A percentile compares a stretch with the other conserved stretches of the same genome.
These are phyloP conservation scores for Bathelium albidoporum DNA, from an alignment of 495 filamentous ascomycete species.

Conservation along the genomic window DNA sequence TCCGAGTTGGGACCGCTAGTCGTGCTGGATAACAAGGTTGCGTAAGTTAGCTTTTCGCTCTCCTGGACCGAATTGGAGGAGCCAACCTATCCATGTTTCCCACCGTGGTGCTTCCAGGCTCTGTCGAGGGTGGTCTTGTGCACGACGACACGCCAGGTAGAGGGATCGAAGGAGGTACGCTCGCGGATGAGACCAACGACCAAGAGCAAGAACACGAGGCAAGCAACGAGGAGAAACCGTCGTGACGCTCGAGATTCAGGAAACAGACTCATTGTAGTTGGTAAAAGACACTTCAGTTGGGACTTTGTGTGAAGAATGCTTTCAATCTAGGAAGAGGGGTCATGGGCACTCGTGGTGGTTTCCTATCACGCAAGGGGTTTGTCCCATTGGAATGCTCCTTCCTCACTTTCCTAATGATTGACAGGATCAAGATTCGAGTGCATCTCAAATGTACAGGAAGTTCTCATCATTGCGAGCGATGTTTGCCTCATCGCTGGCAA, in stretches of 20 bases:
- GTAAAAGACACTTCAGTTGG: background rate
- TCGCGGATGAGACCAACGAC: background rate
- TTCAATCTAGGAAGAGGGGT: too few relatives aligned
- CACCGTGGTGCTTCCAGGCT: background rate
- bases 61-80: background rate
- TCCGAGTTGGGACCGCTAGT: background rate
- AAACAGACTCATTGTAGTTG: background rate
- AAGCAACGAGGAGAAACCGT: background rate
- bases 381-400: background rate
- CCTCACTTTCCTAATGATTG: too few relatives aligned
- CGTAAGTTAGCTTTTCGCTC: background rate
- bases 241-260: background rate
- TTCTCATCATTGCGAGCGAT: too few relatives aligned
- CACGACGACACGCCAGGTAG: background rate
- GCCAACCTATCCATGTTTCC: background rate
- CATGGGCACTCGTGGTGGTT: too few relatives aligned
- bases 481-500: too few relatives aligned
- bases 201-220: background rate
- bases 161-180: background rate
- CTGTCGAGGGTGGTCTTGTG: background rate
- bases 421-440: too few relatives aligned
- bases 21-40: background rate
- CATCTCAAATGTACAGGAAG: too few relatives aligned
- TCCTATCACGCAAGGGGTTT: background rate
- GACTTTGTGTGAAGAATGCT: too few relatives aligned